A percentile compares a stretch with the other conserved stretches of the same genome.
These are phyloP conservation scores for Colletotrichum simmondsii DNA, from an alignment of 2,329 filamentous ascomycete genomes.

Conservation along the genomic window DNA sequence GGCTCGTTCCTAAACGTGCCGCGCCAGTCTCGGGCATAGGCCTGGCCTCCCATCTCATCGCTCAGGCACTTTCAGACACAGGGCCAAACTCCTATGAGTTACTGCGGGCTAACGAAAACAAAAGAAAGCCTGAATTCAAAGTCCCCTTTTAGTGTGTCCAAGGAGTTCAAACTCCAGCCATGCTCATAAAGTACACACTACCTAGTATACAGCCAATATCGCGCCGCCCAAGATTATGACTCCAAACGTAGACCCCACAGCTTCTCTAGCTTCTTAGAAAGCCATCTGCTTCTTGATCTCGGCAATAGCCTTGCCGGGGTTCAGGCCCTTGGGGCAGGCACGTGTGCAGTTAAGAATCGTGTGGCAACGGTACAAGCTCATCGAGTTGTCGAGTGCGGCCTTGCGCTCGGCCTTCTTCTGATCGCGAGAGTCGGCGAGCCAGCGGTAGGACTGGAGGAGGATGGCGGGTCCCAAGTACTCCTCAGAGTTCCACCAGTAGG, in stretches of 20 bases:
- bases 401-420: conserved; percentile 90
- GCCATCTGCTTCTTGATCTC: conserved; percentile 99
- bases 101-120: conserved; percentile 24
- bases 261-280: conserved; percentile 47
- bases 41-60: neutral
- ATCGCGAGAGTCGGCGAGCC: conserved; percentile 95
- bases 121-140: conserved; percentile 34
- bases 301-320: conserved; percentile 93
- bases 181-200: conserved; percentile 32
- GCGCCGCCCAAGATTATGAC: conserved; percentile 34
- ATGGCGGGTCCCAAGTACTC: conserved; percentile 98
- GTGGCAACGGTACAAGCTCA: conserved; percentile 99
- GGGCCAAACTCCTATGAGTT: conserved; percentile 8
- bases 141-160: conserved; percentile 33
- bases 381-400: conserved; percentile 94
- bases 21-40: neutral
- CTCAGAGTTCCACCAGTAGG: conserved; percentile 99
- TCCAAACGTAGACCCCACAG: conserved; percentile 19
- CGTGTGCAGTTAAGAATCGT: conserved; percentile 99
- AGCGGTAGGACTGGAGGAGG: conserved; percentile 96
- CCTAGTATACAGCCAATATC: conserved; percentile 35
- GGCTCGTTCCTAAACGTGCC: neutral
- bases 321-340: conserved; percentile 98
- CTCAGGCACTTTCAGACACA: conserved; percentile 12
- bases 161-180: conserved; percentile 30